Base-by-base conservation (phyloP, 2,329 filamentous ascomycete genomes). In the Paraphoma sp. region DNA sequence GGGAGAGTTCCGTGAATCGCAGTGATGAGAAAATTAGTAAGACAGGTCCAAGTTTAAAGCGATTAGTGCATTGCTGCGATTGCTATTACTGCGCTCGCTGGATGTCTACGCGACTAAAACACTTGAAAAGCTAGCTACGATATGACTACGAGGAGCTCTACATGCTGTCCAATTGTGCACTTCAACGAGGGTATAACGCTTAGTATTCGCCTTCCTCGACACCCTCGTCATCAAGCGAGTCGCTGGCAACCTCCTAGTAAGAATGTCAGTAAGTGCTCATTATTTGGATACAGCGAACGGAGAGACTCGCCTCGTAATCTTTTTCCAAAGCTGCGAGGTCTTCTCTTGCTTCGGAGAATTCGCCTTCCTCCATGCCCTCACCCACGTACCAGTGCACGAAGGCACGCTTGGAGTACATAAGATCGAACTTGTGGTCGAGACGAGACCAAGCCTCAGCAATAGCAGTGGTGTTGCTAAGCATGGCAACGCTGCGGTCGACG, bases 401-500 rank as follows among this genome's bases (percentile, higher is more conserved):
- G 57, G 88, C 88, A 65, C 88, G 87, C 85, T 90, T 90, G 80
- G 84, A 88, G 84, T 90, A 89, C 88, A 90, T 90, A 70, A 90
- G 87, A 69, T 90, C 88, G 78, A 91, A 90, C 81, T 90, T 90
- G 83, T 89, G 82, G 79, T 89, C 87, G 47, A 90, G 84, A 62
- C 87, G 85, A 58, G 87, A 88, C 88, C 88, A 90, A 51, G 88
- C 88, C 79, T 90, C 88, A 57, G 88, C 86, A 65, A 90, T 90
- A 72, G 88, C 88, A 28, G 88, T 90, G 55, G 88, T 90, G 83
- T 90, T 90, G 82, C 87, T 89, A 70, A 90, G 82, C 88, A 90
- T 90, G 60, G 87, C 86, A 68, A 98, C 94, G 81, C 94, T 94
- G 76, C 95, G 94, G 87, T 95, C 92, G 80, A 98, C 94, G 84